Conservation (phyloP, 352 stramenopile genomes). For the Phytophthora nicotianae region DNA sequence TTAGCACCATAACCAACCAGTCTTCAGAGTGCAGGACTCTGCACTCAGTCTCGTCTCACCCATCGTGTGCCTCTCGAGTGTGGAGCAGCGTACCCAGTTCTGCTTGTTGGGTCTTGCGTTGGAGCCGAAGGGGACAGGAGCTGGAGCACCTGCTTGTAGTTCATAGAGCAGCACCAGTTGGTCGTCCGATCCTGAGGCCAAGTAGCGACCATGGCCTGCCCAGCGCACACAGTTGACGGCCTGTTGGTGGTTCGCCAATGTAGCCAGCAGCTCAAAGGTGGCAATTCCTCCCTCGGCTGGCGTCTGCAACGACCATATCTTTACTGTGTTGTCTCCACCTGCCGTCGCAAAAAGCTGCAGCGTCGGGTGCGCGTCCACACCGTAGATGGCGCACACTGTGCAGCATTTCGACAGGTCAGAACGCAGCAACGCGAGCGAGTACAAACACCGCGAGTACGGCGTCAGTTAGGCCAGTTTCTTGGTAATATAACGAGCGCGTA, state of each 20-base stretch:
- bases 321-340: slow-evolving; percentile 82
- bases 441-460: neutral
- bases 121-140: slow-evolving; percentile 81
- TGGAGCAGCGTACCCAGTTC: slow-evolving; percentile 84
- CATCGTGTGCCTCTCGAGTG: slow-evolving; percentile 87
- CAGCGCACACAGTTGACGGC: slow-evolving; percentile 89
- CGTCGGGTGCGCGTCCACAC: slow-evolving; percentile 81
- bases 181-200: slow-evolving; percentile 85
- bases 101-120: slow-evolving; percentile 83
- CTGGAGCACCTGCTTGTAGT: slow-evolving; percentile 59
- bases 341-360: slow-evolving; percentile 77
- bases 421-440: slow-evolving; percentile 10
- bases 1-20: slow-evolving; percentile 2
- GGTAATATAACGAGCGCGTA: slow-evolving; percentile 21
- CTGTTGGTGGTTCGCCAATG: slow-evolving; percentile 82
- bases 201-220: slow-evolving; percentile 76
- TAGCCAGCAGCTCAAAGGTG: slow-evolving; percentile 82
- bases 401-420: slow-evolving; percentile 7
- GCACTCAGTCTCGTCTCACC: slow-evolving; percentile 35
- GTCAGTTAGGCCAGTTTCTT: neutral
- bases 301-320: slow-evolving; percentile 77
- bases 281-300: slow-evolving; percentile 47
- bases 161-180: slow-evolving; percentile 87
- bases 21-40: neutral
- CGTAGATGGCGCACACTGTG: slow-evolving; percentile 82